These are phyloP conservation scores for Austroboletus eburneus DNA, from an alignment of 768 basidiomycete species.

Conservation along the genomic window DNA sequence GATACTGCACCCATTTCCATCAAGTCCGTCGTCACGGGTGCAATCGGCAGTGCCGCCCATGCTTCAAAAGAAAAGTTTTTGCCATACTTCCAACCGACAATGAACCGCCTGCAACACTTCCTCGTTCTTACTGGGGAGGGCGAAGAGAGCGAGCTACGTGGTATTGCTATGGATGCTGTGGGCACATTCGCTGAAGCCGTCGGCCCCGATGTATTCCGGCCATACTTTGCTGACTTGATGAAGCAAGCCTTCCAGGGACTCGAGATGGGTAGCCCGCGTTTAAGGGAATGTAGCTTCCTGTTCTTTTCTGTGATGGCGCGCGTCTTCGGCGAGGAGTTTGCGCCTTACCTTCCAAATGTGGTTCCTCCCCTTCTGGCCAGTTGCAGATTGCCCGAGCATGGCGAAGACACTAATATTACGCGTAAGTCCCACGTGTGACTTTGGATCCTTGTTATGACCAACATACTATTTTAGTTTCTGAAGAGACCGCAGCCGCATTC, in stretches of 20 bases:
- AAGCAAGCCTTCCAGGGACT: slow-evolving; percentile 88
- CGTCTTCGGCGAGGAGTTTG: slow-evolving; percentile 93
- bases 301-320: slow-evolving; percentile 99
- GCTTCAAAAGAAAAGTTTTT: slow-evolving; percentile 88
- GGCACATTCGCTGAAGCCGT: slow-evolving; percentile 98
- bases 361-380: slow-evolving; percentile 82
- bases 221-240: slow-evolving; percentile 97
- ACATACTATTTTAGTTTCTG: slow-evolving; percentile 35
- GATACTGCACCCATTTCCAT: slow-evolving; percentile 82
- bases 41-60: slow-evolving; percentile 97
- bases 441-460: not conserved
- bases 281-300: slow-evolving; percentile 94
- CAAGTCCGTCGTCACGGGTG: slow-evolving; percentile 94
- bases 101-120: slow-evolving; percentile 86
- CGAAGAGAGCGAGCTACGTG: slow-evolving; percentile 91
- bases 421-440: slow-evolving; percentile 33
- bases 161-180: slow-evolving; percentile 98
- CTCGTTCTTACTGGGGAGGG: slow-evolving; percentile 80
- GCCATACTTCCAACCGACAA: slow-evolving; percentile 92
- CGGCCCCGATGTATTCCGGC: slow-evolving; percentile 88
- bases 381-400: slow-evolving; percentile 79
- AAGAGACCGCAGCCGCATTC: slow-evolving; percentile 58
- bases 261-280: slow-evolving; percentile 77
- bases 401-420: slow-evolving; percentile 46
- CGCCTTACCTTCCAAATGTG: slow-evolving; percentile 78